Base-by-base conservation (phyloP, 345 rosid species). In the Camelina laxa region DNA sequence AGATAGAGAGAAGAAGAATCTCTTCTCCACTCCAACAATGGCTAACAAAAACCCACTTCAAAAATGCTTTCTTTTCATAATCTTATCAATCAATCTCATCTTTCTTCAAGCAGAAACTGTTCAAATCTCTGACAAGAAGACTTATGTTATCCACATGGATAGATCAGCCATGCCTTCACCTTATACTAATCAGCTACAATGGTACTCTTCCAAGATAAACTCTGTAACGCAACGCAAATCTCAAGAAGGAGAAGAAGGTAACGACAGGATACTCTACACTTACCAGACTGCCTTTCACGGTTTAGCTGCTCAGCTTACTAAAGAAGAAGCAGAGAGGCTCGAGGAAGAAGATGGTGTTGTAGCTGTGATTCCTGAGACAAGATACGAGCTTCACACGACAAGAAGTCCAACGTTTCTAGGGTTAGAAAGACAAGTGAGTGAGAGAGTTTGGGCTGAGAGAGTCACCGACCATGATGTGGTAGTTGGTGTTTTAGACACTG, bases 71-170 rank as follows among this genome's bases (percentile, higher is more conserved):
- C 60, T 81, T 78, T 62, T 84, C 72, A 57, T 78, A 45, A 65
- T 86, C 49, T 65, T 80, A 17, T 44, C 72, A n/a, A 78, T 80
- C 56, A 67, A 30, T 68, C 16, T 75, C 36, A 85, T 80, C 65
- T 41, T 83, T 33, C 50, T 72, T 45, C 66, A 82, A 20, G 48
- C 80, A 60, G 64, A 41, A 51, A 44, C 71, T 35, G 20, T 0
- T 69, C 74, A 73, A 38, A 69, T 60, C 64, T 45, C 65, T 14
- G 27, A 64, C 21, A 91, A 80, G 85, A 87, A 81, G 67, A 91
- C 94, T 73, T 93, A 84, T 74, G 82, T 93, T 15, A 79, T 93
- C 66, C 98, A 93, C 17, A 91, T 93, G 96, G 97, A 93, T 61
- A 93, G 79, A 77, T 79, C 85, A 27, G 89, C 93, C 11, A 91